A percentile compares a stretch with the other conserved stretches of the same genome.
These are phyloP conservation scores for Trichoderma sp. DNA, from an alignment of 2,329 filamentous ascomycete species.

Conservation along the genomic window DNA sequence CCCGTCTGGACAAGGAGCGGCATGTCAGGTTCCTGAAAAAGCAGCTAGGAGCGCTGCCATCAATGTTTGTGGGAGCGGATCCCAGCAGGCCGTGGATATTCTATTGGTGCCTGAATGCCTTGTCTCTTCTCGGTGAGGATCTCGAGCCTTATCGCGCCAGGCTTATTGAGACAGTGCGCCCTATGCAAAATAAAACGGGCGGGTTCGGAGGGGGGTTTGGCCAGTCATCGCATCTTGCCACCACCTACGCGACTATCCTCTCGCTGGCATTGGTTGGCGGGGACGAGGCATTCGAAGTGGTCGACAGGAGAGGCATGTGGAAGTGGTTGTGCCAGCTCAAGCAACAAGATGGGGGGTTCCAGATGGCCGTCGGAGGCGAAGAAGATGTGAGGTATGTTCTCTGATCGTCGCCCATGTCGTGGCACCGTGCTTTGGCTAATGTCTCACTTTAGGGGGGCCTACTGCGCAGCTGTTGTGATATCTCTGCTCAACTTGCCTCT, in stretches of 20 bases:
- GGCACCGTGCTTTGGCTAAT: constrained; percentile 28
- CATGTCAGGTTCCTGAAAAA: constrained; percentile 65
- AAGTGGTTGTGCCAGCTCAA: constrained; percentile 86
- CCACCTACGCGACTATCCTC: constrained; percentile 82
- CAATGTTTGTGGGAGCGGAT: constrained; percentile 73
- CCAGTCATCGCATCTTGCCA: constrained; percentile 84
- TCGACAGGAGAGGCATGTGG: constrained; percentile 87
- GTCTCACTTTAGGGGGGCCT: constrained; percentile 68
- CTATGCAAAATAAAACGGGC: constrained; percentile 79
- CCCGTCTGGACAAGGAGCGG: constrained; percentile 65
- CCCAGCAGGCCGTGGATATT: constrained; percentile 90
- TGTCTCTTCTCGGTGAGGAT: constrained; percentile 77
- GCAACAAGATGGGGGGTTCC: constrained; percentile 85
- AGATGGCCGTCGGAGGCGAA: constrained; percentile 82
- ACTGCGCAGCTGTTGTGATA: constrained; percentile 84
- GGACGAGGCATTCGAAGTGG: constrained; percentile 68
- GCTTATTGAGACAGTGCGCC: constrained; percentile 72
- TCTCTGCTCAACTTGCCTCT: constrained; percentile 82
- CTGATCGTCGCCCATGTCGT: constrained; percentile 27
- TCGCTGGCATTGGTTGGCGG: constrained; percentile 78
- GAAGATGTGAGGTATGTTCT: constrained; percentile 78
- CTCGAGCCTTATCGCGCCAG: constrained; percentile 65
- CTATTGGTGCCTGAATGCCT: constrained; percentile 83
- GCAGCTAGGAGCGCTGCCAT: constrained; percentile 63
- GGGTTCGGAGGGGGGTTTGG: constrained; percentile 95